These are phyloP conservation scores for Rhodamnia argentea DNA, from an alignment of 345 rosid species.

Conservation along the genomic window DNA sequence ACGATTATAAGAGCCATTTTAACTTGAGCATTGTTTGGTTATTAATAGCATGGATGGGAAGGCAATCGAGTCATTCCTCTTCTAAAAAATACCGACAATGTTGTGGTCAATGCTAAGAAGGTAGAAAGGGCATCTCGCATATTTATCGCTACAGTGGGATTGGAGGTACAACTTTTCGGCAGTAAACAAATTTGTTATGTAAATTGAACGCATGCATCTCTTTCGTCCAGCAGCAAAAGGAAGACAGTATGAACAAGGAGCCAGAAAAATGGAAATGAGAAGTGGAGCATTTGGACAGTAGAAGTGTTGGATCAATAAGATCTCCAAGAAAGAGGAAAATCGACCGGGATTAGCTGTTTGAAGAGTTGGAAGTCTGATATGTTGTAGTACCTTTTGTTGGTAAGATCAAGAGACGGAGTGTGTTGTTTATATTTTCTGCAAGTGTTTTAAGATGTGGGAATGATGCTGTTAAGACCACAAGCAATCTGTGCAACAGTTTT, in stretches of 20 bases:
- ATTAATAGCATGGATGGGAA: background rate
- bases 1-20: background rate
- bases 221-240: background rate
- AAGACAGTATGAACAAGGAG: background rate
- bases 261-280: background rate
- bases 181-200: accelerated
- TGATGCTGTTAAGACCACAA: background rate
- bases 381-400: background rate
- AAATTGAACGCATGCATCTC: background rate
- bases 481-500: background rate
- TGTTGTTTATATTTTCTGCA: background rate
- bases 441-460: background rate
- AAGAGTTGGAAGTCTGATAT: background rate
- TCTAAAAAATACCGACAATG: no score
- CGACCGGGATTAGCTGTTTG: background rate
- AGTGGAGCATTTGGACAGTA: background rate
- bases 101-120: background rate
- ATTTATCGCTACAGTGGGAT: no score
- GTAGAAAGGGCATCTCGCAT: background rate
- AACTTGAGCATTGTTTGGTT: background rate
- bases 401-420: background rate
- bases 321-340: background rate
- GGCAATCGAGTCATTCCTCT: background rate
- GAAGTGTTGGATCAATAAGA: background rate
- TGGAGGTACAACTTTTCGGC: background rate